A percentile compares a stretch with the other conserved stretches of the same genome.
Evolutionary conservation across 495 filamentous ascomycete species (phyloP).

Genomic region (Cladorrhinum samala): DNA sequence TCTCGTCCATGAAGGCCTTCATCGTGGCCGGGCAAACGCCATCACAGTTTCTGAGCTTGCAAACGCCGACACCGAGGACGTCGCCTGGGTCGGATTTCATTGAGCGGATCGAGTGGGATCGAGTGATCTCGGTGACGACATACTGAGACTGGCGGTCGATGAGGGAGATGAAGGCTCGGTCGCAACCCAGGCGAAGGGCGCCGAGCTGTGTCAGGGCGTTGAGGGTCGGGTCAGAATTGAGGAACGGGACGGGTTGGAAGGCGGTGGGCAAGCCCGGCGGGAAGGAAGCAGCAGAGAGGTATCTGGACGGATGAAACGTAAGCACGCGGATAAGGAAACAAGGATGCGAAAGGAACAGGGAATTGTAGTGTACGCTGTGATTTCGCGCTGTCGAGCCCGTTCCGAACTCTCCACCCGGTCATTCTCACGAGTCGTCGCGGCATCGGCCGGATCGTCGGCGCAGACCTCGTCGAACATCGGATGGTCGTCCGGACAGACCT

Average conservation of each 20-base stretch:
- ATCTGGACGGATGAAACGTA: no score
- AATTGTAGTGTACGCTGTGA: conserved; percentile 14
- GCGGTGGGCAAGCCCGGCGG: conserved; percentile 8
- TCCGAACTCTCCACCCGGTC: conserved; percentile 17
- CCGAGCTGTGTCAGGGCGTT: conserved; percentile 42
- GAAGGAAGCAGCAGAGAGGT: conserved; percentile 23
- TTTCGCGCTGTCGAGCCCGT: conserved; percentile 22
- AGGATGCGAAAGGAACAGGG: neutral
- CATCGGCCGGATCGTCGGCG: neutral
- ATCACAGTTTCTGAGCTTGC: conserved; percentile 21
- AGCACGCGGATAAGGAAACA: neutral
- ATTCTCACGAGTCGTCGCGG: neutral
- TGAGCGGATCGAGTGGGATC: conserved; percentile 16
- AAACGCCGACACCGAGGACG: conserved; percentile 22
- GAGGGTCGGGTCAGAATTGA: conserved; percentile 32
- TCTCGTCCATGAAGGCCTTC: conserved; percentile 33
- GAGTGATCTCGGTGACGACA: conserved; percentile 35
- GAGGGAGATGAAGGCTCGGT: conserved; percentile 36
- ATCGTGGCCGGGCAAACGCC: conserved; percentile 33
- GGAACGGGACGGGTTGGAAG: neutral
- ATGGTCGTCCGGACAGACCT: neutral
- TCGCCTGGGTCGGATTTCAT: conserved; percentile 12
- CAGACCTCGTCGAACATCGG: neutral
- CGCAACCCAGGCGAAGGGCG: conserved; percentile 31
- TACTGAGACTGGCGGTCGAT: conserved; percentile 31